Conservation (phyloP, 1,284 basidiomycete genomes). For the Porodaedalea pini region DNA sequence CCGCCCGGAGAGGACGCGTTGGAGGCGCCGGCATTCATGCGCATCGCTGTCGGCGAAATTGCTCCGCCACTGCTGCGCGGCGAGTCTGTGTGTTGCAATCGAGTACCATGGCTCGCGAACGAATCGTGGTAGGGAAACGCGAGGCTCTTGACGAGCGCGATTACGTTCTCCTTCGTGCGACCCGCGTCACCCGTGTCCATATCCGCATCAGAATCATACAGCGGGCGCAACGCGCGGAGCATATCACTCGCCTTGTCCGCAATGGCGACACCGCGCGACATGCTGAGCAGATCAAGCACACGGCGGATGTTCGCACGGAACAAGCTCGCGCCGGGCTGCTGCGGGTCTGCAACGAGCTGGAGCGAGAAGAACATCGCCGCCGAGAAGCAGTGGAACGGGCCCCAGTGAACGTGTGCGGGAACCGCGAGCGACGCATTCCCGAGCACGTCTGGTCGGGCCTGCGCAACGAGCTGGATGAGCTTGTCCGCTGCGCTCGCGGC, state of each 20-base stretch:
- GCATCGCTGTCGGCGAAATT: conserved; percentile 5
- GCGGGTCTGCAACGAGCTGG: conserved; percentile 72
- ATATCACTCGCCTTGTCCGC: conserved; percentile 72
- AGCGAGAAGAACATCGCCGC: conserved; percentile 85
- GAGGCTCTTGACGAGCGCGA: conserved; percentile 64
- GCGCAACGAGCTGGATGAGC: conserved; percentile 68
- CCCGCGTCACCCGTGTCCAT: conserved; percentile 28
- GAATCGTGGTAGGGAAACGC: conserved; percentile 78
- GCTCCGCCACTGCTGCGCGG: conserved; percentile 13
- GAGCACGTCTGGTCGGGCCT: conserved; percentile 67
- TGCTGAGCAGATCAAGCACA: conserved; percentile 59
- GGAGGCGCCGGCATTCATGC: neutral
- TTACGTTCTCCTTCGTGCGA: conserved; percentile 53
- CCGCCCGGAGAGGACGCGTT: conserved; percentile 6
- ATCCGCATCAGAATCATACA: conserved; percentile 42
- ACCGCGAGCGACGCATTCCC: conserved; percentile 60
- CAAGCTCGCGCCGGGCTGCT: conserved; percentile 66
- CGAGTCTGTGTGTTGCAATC: conserved; percentile 13
- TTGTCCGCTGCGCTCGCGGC: conserved; percentile 71
- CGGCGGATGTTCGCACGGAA: conserved; percentile 72
- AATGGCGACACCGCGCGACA: conserved; percentile 55
- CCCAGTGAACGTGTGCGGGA: conserved; percentile 79
- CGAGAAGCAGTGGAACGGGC: conserved; percentile 75
- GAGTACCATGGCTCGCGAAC: conserved; percentile 8
- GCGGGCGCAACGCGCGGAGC: conserved; percentile 60